phyloP scores from a whole-genome alignment of 331 rosid species.

The Pyrus hybrid region DNA sequence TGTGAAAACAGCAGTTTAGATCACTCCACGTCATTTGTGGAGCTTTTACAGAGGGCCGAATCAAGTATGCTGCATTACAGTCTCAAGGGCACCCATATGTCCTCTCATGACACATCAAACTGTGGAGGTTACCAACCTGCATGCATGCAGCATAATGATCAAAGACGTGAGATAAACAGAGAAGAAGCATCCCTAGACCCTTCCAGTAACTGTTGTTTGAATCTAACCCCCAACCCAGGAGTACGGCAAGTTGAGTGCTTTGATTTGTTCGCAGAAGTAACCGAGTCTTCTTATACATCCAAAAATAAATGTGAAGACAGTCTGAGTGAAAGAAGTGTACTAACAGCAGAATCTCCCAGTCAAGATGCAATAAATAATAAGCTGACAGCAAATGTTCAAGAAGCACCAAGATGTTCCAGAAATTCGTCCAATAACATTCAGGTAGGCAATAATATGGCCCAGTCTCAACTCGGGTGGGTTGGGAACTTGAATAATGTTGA shows the following conservation, averaged over 20 bases:
- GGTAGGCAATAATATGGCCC: slow-evolving; percentile 8
- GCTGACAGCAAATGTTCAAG: slow-evolving; percentile 9
- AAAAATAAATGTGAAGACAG: slow-evolving; percentile 34
- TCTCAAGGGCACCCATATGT: slow-evolving; percentile 10
- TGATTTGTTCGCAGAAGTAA: slow-evolving; percentile 32
- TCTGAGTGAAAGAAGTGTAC: slow-evolving; percentile 30
- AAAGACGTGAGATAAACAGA: slow-evolving; percentile 24
- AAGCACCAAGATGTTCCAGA: slow-evolving; percentile 18
- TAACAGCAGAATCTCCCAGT: slow-evolving; percentile 37
- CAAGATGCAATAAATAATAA: slow-evolving; percentile 16
- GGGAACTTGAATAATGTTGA: slow-evolving; percentile 23
- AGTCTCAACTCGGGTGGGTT: slow-evolving; percentile 34
- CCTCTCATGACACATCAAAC: slow-evolving; percentile 21
- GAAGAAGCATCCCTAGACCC: slow-evolving; percentile 23
- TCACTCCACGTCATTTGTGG: slow-evolving; percentile 23
- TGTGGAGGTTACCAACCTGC: slow-evolving; percentile 8
- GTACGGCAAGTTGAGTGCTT: slow-evolving; percentile 33
- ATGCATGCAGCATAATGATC: slow-evolving; percentile 26
- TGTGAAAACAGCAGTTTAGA: slow-evolving; percentile 22
- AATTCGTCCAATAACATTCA: slow-evolving; percentile 14
- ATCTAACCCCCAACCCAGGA: slow-evolving; percentile 27
- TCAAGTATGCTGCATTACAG: slow-evolving; percentile 28
- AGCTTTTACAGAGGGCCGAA: slow-evolving; percentile 39
- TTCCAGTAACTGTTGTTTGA: slow-evolving; percentile 20
- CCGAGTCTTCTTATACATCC: slow-evolving; percentile 26